These are phyloP conservation scores for Hortaea sp. DNA, from an alignment of 2,329 filamentous ascomycete genomes.

Conservation along the genomic window DNA sequence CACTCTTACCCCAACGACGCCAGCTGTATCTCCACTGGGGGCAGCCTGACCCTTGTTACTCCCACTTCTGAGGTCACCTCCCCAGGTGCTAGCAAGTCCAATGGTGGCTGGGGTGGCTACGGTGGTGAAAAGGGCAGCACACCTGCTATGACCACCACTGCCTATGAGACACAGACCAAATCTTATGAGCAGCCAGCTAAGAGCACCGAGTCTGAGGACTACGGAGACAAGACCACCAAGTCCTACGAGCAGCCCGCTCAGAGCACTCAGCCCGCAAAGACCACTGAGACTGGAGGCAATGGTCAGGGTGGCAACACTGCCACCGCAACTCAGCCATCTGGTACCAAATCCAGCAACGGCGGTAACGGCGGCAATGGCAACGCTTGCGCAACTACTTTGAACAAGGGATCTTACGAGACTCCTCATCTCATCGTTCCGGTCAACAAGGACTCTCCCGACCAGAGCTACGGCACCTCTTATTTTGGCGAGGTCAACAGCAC, in stretches of 20 bases:
- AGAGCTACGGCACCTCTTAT: conserved; percentile 30
- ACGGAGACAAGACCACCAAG: no score
- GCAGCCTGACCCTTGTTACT: conserved; percentile 2
- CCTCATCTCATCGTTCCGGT: conserved; percentile 31
- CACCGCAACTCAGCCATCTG: not conserved
- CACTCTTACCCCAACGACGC: conserved; percentile 1
- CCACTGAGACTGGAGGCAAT: not conserved
- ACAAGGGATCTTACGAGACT: conserved; percentile 23
- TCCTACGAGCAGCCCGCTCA: no score
- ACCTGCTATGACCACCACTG: no score
- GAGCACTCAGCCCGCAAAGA: no score
- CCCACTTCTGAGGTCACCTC: not conserved
- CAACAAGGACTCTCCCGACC: conserved; percentile 27
- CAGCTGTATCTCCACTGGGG: not conserved
- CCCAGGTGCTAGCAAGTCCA: no score
- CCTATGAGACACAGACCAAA: not conserved
- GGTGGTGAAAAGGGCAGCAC: no score
- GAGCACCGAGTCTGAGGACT: not conserved
- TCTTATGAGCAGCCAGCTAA: not conserved
- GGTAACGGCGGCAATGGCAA: not conserved
- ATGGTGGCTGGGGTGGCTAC: not conserved
- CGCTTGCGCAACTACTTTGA: conserved; percentile 21
- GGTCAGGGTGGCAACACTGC: not conserved
- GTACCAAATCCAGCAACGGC: not conserved
- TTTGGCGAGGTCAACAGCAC: conserved; percentile 30